These are phyloP conservation scores for Nicotiana attenuata DNA, from an alignment of 257 asterid genomes.

Conservation along the genomic window DNA sequence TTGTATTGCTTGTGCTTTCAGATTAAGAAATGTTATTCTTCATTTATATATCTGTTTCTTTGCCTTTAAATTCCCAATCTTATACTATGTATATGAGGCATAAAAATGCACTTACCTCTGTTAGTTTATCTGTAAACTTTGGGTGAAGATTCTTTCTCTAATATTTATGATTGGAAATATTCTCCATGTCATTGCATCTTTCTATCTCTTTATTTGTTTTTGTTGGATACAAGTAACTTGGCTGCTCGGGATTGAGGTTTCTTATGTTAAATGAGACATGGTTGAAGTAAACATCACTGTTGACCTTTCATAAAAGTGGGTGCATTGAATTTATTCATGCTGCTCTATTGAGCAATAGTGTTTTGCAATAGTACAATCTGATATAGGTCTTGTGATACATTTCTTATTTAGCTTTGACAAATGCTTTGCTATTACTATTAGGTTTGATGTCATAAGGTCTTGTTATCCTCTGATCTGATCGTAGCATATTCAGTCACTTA, in stretches of 20 bases:
- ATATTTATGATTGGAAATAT: neutral
- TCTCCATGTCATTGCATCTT: neutral
- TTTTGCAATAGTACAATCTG: neutral
- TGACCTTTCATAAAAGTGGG: neutral
- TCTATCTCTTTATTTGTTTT: neutral
- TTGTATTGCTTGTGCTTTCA: conserved; percentile 10
- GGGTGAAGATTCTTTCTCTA: neutral
- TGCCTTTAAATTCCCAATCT: neutral
- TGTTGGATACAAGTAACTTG: neutral
- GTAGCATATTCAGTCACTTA: neutral
- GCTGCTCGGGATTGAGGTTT: neutral
- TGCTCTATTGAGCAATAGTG: neutral
- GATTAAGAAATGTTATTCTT: conserved; percentile 10
- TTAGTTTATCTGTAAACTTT: neutral
- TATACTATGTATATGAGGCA: neutral
- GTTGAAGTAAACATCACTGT: neutral
- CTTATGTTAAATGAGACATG: neutral
- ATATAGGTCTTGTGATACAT: neutral
- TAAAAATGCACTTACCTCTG: neutral
- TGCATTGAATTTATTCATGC: neutral
- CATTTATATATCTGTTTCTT: conserved; percentile 9
- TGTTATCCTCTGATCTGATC: neutral
- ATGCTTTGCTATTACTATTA: neutral
- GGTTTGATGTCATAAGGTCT: neutral
- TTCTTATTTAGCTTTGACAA: neutral